phyloP scores from a whole-genome alignment of 139 green algal genomes.

The Chlorella sp. region DNA sequence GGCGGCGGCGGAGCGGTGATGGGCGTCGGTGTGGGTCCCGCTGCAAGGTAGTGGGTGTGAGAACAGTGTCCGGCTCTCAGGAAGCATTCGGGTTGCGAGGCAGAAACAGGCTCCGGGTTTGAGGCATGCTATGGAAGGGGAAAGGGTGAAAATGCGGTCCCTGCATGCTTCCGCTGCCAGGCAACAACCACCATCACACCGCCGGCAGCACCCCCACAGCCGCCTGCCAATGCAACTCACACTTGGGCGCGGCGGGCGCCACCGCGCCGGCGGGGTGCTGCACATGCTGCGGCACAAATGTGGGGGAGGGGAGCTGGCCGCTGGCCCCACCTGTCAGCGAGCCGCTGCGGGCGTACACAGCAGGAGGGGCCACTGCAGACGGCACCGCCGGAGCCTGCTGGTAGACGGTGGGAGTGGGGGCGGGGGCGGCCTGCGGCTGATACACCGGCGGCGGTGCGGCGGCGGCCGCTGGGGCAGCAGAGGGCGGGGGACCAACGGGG shows the following conservation, averaged over 20 bases:
- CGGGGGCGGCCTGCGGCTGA: not conserved
- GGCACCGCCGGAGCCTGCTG: not conserved
- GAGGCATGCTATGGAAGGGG: too few relatives aligned
- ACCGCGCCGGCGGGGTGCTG: too few relatives aligned
- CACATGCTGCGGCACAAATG: slow-evolving; percentile 42
- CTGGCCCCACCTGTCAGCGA: not conserved
- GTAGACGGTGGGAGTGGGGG: not conserved
- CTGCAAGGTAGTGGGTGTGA: not conserved
- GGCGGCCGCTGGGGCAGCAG: not conserved
- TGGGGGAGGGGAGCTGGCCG: slow-evolving; percentile 1
- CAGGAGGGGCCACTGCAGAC: not conserved
- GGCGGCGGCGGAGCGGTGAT: slow-evolving; percentile 46
- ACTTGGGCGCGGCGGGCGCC: too few relatives aligned
- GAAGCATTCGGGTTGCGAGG: too few relatives aligned
- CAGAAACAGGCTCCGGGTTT: too few relatives aligned
- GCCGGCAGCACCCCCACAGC: too few relatives aligned
- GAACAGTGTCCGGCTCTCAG: too few relatives aligned
- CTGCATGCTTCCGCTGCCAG: too few relatives aligned
- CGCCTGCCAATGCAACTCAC: not conserved
- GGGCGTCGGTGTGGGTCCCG: slow-evolving; percentile 27
- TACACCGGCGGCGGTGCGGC: slow-evolving; percentile 6
- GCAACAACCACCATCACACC: too few relatives aligned
- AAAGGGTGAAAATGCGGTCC: too few relatives aligned
- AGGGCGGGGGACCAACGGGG: not conserved
- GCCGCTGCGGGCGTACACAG: not conserved